These are phyloP conservation scores for Lentinula raphanica DNA, from an alignment of 768 basidiomycete species.

Conservation along the genomic window DNA sequence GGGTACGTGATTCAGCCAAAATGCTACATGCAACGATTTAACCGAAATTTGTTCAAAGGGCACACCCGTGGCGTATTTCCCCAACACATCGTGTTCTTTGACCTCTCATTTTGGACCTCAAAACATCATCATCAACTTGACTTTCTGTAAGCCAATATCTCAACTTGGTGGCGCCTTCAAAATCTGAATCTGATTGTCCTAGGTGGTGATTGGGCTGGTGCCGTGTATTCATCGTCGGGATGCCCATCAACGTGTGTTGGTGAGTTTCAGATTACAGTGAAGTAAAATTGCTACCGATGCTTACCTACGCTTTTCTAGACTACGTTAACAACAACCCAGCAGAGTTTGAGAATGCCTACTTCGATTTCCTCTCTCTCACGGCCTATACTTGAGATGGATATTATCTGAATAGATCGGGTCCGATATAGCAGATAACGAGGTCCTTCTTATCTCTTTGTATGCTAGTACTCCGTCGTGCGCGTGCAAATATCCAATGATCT, in stretches of 20 bases:
- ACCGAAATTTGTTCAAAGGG: constrained; percentile 18
- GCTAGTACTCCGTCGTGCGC: neutral
- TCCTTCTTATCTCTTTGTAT: too few relatives aligned
- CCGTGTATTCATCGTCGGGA: constrained; percentile 38
- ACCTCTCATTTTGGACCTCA: constrained; percentile 26
- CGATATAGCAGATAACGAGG: neutral
- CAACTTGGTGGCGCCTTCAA: neutral
- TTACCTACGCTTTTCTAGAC: constrained; percentile 28
- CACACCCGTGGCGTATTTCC: constrained; percentile 26
- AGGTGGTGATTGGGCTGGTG: constrained; percentile 61
- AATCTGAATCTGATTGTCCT: neutral
- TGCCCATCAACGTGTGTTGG: constrained; percentile 51
- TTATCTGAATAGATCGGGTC: neutral
- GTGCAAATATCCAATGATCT: neutral
- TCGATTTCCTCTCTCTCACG: constrained; percentile 59
- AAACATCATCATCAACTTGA: constrained; percentile 29
- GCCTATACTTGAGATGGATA: constrained; percentile 32
- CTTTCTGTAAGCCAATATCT: constrained; percentile 43
- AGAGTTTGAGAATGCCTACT: constrained; percentile 66
- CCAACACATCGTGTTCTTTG: constrained; percentile 31
- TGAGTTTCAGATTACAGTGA: constrained; percentile 23
- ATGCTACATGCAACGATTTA: neutral
- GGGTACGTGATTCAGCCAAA: constrained; percentile 19
- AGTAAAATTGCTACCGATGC: neutral
- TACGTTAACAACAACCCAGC: constrained; percentile 63